phyloP scores from a whole-genome alignment of 331 rosid genomes.

The Quercus lobata region DNA sequence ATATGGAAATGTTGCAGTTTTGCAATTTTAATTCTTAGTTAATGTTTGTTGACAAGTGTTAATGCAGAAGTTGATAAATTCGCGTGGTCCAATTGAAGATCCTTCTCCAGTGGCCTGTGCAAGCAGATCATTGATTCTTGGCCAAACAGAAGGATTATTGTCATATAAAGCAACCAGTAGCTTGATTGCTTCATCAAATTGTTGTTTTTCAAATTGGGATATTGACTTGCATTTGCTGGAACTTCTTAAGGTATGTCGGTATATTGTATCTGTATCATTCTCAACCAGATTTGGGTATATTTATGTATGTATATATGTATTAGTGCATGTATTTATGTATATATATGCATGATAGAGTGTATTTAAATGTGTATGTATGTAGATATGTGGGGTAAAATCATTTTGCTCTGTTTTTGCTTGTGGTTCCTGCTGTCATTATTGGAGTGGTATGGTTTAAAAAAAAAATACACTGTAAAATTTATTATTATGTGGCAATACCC shows the following conservation, averaged over 20 bases:
- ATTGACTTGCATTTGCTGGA: conserved; percentile 68
- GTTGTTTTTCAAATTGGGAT: conserved; percentile 79
- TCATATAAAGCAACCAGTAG: conserved; percentile 72
- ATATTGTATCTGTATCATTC: conserved; percentile 1
- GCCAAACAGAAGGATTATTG: conserved; percentile 73
- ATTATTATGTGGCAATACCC: background rate
- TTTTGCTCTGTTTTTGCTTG: background rate
- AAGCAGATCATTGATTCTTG: conserved; percentile 59
- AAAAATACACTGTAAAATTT: background rate
- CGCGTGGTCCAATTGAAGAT: conserved; percentile 89
- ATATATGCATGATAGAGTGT: background rate
- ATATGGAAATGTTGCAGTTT: background rate
- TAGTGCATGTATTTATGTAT: background rate
- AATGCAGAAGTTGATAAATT: conserved; percentile 89
- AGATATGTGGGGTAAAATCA: background rate
- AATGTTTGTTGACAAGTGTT: conserved; percentile 44
- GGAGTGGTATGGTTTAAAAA: background rate
- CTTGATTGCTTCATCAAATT: conserved; percentile 72
- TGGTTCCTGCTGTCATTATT: background rate
- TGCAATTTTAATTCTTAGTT: conserved; percentile 20
- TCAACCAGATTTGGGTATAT: conserved; percentile 7
- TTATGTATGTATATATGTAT: background rate
- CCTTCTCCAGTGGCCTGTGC: conserved; percentile 84
- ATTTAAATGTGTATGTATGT: background rate
- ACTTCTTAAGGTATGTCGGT: conserved; percentile 69